These are phyloP conservation scores for Curvularia sp. DNA, from an alignment of 2,329 filamentous ascomycete genomes.

Conservation along the genomic window DNA sequence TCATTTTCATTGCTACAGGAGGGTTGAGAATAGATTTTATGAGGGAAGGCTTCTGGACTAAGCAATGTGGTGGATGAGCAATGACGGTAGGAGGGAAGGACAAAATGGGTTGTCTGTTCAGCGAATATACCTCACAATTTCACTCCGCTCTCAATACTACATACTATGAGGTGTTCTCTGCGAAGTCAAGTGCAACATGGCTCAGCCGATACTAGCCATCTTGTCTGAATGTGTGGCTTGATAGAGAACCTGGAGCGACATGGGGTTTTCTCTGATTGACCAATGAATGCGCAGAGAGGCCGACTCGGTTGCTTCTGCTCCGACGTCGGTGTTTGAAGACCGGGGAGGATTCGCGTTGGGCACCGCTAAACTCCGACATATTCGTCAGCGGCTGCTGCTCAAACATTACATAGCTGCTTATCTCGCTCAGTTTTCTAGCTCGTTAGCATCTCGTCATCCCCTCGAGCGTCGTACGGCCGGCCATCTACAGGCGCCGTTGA, in stretches of 20 bases:
- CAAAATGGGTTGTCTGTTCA: constrained; percentile 2
- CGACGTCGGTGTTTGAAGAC: constrained; percentile 27
- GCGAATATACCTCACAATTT: background rate
- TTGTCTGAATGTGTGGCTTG: background rate
- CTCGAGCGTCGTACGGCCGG: background rate
- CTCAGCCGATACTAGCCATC: constrained; percentile 17
- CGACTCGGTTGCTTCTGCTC: constrained; percentile 22
- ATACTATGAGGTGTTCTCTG: background rate
- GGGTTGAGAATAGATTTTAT: constrained; percentile 4
- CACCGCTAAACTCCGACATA: constrained; percentile 18
- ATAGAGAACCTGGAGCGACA: background rate
- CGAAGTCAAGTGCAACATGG: background rate
- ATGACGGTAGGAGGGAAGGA: background rate
- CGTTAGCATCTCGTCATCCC: background rate
- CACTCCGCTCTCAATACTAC: background rate
- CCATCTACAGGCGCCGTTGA: background rate
- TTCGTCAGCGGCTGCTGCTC: constrained; percentile 15
- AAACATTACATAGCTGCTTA: background rate
- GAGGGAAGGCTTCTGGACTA: constrained; percentile 2
- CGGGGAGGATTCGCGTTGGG: constrained; percentile 7
- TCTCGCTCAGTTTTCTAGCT: background rate
- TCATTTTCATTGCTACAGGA: background rate
- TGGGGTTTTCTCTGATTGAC: background rate
- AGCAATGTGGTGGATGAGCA: constrained; percentile 5
- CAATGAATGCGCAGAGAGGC: constrained; percentile 14